Evolutionary conservation across 805 yeast species (phyloP), one percentile per base, ranked within the genome.

Genomic region (Yarrowia keelungensis): DNA sequence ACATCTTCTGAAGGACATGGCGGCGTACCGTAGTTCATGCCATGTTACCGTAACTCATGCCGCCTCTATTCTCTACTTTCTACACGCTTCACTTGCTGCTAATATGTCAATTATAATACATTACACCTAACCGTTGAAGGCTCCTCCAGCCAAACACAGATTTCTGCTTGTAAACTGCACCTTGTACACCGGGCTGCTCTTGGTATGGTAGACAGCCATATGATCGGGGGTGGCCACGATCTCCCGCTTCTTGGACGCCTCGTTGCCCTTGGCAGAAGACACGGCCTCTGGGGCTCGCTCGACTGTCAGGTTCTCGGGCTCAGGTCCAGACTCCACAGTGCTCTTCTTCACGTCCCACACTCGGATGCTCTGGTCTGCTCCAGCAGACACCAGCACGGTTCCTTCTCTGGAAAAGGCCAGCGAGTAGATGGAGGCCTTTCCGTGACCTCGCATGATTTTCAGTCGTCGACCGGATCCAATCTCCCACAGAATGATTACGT

Each of bases 391-490:
- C 54, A 95, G 82, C 0, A 92, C 91, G 38, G 90, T 87, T 36
- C 98, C 98, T 74, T 93, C 98, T 73, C 85, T 85, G 46, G 94
- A 89, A 77, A 92, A 94, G 5, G 90, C 84, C 70, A 95, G 81
- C 7, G 97, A 91, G 77, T 93, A 89, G 47, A 95, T 89, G 1
- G 97, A 87, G 39, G 90, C 86, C 71, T 91, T 82, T 39, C 97
- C 98, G 76, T 95, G 99, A 0, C 99, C 99, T 69, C 91, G 85
- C 98, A 95, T 91, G 10, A 91, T 83, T 79, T 95, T 95, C 72
- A 95, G 81, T 65, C 92, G 82, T 72, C 97, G 84, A 26, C 98
- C 98, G 1, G 93, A 85, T 2, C 97, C 97, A 68, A 91, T 87
- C 80, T 95, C 99, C 97, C 98, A 95, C 47, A 95, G 83, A 75